Percentiles rank a stretch among this genome's conserved stretches.
Conservation (phyloP, 306 rosid species). For the Ziziphus jujuba region DNA sequence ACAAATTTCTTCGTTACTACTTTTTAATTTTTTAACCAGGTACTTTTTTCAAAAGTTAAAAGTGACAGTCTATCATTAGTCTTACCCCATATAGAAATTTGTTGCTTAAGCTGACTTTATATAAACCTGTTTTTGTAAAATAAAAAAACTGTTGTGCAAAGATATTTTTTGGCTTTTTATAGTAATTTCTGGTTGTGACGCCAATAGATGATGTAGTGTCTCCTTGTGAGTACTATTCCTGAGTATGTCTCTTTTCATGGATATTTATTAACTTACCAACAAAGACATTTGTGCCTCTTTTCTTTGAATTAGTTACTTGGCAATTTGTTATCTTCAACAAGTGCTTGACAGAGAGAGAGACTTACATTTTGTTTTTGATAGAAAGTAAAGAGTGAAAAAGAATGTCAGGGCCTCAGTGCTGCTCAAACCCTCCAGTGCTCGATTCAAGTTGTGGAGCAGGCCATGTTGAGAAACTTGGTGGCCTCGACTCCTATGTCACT, state of each 20-base stretch:
- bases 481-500: slow-evolving; percentile 44
- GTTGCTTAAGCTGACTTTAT: background rate
- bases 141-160: too few species aligned
- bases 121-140: slow-evolving; percentile 31
- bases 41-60: background rate
- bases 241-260: too few species aligned
- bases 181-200: too few species aligned
- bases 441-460: slow-evolving; percentile 55
- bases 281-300: too few species aligned
- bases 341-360: background rate
- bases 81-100: background rate
- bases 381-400: background rate
- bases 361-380: background rate
- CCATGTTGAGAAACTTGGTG: slow-evolving; percentile 47
- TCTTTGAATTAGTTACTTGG: too few species aligned
- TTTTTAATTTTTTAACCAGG: background rate
- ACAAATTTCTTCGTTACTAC: background rate
- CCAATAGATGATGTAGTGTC: too few species aligned
- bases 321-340: too few species aligned
- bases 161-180: too few species aligned
- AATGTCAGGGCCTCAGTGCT: slow-evolving; percentile 75
- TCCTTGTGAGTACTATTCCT: too few species aligned
- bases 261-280: too few species aligned
- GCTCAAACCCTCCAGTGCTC: slow-evolving; percentile 70
- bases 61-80: background rate